Evolutionary conservation across 192 early-diverging fungal species (phyloP).

Genomic region (Rhizophagus prolifer): DNA sequence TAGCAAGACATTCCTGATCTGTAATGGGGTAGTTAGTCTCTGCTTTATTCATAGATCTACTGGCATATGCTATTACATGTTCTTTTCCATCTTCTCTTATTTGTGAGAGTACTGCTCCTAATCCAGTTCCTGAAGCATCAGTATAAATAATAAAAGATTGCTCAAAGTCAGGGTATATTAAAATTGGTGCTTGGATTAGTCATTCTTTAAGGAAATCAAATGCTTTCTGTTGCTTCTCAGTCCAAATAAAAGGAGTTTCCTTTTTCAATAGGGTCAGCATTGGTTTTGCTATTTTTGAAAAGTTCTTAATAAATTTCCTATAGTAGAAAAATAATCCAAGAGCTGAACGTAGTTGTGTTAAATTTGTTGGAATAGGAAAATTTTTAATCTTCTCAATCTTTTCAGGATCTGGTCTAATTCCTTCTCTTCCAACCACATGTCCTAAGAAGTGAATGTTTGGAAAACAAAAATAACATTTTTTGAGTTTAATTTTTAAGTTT

Average conservation of each 20-base stretch:
- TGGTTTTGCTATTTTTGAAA: too few relatives aligned
- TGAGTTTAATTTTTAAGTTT: not conserved
- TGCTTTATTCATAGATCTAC: not conserved
- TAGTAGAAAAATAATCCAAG: not conserved
- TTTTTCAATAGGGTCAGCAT: conserved; percentile 4
- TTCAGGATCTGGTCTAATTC: not conserved
- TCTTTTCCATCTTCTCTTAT: not conserved
- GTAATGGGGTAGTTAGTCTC: conserved; percentile 32
- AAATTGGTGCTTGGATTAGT: not conserved
- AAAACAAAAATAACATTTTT: not conserved
- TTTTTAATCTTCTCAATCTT: not conserved
- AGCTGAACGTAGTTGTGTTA: not conserved
- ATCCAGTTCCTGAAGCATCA: conserved; percentile 4
- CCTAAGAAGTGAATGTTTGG: not conserved
- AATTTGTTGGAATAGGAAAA: not conserved
- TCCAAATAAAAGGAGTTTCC: not conserved
- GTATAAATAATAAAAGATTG: not conserved
- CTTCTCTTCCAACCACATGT: not conserved
- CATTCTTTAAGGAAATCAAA: not conserved
- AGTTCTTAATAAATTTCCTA: not conserved
- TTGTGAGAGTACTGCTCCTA: conserved; percentile 13
- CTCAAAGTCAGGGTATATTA: not conserved
- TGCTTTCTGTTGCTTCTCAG: not conserved
- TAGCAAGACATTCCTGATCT: conserved; percentile 36
- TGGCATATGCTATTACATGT: conserved; percentile 10